Evolutionary conservation across 139 green algal genomes (phyloP).

Genomic region (Auxenochlorella pyrenoidosa): DNA sequence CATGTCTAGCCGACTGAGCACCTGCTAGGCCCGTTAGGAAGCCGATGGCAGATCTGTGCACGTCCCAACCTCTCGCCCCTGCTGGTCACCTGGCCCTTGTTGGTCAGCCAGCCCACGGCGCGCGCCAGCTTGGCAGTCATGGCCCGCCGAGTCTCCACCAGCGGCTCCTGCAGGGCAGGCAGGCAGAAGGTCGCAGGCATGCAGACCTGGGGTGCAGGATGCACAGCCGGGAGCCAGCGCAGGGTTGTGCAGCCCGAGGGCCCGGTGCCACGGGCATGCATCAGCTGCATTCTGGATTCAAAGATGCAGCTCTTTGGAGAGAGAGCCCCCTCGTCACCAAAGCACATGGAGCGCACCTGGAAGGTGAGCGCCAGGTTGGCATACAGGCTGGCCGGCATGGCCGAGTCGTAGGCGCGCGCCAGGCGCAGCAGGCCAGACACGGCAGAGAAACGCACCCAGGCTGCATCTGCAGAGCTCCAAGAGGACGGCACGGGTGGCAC

Average conservation of each 20-base stretch:
- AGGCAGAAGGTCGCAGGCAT: slow-evolving; percentile 20
- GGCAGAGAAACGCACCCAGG: slow-evolving; percentile 63
- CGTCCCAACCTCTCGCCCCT: no score
- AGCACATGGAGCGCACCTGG: slow-evolving; percentile 17
- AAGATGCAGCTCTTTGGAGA: no score
- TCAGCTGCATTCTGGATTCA: no score
- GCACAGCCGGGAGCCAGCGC: no score
- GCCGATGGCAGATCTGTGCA: no score
- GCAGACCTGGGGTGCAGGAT: neutral
- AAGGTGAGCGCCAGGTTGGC: slow-evolving; percentile 62
- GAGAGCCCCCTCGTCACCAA: no score
- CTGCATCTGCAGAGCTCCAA: slow-evolving; percentile 35
- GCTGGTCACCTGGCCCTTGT: neutral
- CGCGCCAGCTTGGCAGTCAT: slow-evolving; percentile 61
- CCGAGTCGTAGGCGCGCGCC: slow-evolving; percentile 61
- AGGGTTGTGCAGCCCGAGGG: neutral
- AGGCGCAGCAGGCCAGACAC: slow-evolving; percentile 69
- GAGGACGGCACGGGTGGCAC: no score
- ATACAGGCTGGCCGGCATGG: slow-evolving; percentile 53
- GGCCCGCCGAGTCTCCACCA: slow-evolving; percentile 58
- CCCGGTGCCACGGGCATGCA: no score
- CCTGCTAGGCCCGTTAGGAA: no score
- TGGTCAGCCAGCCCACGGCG: slow-evolving; percentile 22
- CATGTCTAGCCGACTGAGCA: no score
- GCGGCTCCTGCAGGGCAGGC: slow-evolving; percentile 62